Conservation (phyloP, 176 grass and related monocot species). For the Oryza brachyantha region DNA sequence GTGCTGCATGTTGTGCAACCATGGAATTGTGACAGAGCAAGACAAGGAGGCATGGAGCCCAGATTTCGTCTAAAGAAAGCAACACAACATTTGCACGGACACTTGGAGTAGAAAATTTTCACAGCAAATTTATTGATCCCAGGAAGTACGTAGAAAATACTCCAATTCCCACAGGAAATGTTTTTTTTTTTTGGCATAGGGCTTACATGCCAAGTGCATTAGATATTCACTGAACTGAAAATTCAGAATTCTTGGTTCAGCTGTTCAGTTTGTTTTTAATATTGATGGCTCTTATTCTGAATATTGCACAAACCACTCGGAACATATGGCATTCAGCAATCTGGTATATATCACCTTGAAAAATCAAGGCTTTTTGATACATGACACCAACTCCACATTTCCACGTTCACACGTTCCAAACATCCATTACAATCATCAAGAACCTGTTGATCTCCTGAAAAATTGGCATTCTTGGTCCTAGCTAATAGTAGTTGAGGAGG, state of each 20-base stretch:
- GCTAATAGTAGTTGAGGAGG: conserved; percentile 38
- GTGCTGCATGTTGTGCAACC: too few species aligned
- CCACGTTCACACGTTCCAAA: background rate
- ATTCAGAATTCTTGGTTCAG: background rate
- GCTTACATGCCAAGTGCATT: background rate
- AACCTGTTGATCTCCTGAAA: background rate
- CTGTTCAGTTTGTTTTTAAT: background rate
- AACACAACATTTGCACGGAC: too few species aligned
- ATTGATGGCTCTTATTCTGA: background rate
- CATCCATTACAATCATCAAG: conserved; percentile 8
- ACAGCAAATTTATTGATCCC: background rate
- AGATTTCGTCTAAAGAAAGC: too few species aligned
- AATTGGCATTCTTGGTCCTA: background rate
- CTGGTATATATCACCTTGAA: conserved; percentile 7
- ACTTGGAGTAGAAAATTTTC: background rate
- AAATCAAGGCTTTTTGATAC: background rate
- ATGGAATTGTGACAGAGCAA: background rate
- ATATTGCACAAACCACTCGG: too few species aligned
- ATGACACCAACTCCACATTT: background rate
- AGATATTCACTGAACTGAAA: background rate
- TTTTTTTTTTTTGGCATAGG: background rate
- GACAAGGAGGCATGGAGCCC: background rate
- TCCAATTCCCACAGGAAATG: background rate
- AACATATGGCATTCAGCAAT: background rate
- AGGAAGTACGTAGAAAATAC: background rate